Percentiles rank a stretch among this genome's conserved stretches.
These are phyloP conservation scores for Cotoneaster glaucophyllus DNA, from an alignment of 306 rosid genomes.

Conservation along the genomic window DNA sequence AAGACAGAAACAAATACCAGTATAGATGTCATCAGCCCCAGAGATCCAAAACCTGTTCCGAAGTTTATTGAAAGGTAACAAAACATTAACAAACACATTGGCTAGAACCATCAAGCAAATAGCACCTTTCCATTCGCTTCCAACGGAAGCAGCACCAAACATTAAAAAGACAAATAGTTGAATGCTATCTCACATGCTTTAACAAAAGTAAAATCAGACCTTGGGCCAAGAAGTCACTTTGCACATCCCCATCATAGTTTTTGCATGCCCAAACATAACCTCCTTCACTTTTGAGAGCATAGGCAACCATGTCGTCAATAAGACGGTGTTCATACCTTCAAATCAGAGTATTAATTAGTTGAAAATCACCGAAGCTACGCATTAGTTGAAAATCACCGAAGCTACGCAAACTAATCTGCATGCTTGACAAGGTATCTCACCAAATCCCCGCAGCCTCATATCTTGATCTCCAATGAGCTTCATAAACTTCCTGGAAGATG, in stretches of 20 bases:
- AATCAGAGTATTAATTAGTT: conserved; percentile 8
- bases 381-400: not conserved
- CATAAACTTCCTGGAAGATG: conserved; percentile 94
- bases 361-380: conserved; percentile 6
- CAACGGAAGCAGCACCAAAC: not conserved
- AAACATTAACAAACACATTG: not conserved
- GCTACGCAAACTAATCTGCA: not conserved
- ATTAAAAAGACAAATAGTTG: not conserved
- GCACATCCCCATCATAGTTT: conserved; percentile 94
- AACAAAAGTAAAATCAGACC: conserved; percentile 38
- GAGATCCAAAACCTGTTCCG: conserved; percentile 78
- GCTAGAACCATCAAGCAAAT: not conserved
- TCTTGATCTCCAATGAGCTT: conserved; percentile 75
- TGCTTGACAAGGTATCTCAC: conserved; percentile 30
- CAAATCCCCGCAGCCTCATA: conserved; percentile 88
- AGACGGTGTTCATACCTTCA: conserved; percentile 95
- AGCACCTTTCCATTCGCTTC: not conserved
- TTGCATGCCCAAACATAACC: conserved; percentile 99
- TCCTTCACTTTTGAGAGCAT: conserved; percentile 95
- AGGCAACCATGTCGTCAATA: conserved; percentile 96
- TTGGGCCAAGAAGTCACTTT: conserved; percentile 96
- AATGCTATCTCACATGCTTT: not conserved
- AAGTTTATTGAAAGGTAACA: conserved; percentile 18
- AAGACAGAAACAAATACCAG: conserved; percentile 43
- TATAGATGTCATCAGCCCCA: conserved; percentile 95